phyloP scores from a whole-genome alignment of 371 early-diverging fungal genomes.

The Syncephalastrum racemosum region DNA sequence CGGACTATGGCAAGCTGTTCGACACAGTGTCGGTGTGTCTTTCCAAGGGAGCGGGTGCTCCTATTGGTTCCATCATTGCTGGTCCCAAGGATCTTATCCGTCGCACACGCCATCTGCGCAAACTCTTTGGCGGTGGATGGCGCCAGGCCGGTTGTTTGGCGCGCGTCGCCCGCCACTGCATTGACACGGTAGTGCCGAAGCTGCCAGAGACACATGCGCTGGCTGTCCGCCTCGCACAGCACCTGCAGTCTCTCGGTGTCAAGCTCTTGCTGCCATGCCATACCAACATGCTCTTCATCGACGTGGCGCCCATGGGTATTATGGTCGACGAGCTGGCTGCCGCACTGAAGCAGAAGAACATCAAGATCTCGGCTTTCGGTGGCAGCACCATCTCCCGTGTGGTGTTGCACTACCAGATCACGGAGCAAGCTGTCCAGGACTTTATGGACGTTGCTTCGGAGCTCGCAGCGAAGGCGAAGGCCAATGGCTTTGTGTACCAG shows the following conservation, averaged over 20 bases:
- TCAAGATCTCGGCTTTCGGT: conserved; percentile 54
- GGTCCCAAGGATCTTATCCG: conserved; percentile 62
- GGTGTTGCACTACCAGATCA: conserved; percentile 78
- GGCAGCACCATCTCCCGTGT: conserved; percentile 54
- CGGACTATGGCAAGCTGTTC: conserved; percentile 68
- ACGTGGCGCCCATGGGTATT: conserved; percentile 46
- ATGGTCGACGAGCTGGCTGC: conserved; percentile 48
- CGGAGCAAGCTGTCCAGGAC: conserved; percentile 54
- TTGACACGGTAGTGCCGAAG: conserved; percentile 61
- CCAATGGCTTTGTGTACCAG: neutral
- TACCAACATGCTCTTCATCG: conserved; percentile 89
- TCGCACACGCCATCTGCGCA: conserved; percentile 81
- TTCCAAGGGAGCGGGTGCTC: conserved; percentile 89
- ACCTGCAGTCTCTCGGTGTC: conserved; percentile 61
- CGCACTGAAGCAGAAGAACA: conserved; percentile 46
- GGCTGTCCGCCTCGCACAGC: conserved; percentile 60
- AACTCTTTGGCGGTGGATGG: conserved; percentile 94
- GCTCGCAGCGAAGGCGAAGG: conserved; percentile 13
- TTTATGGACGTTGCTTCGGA: conserved; percentile 36
- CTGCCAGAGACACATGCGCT: conserved; percentile 68
- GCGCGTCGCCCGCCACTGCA: conserved; percentile 70
- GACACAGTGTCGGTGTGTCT: conserved; percentile 88
- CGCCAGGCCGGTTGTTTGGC: conserved; percentile 84
- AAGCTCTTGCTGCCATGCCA: conserved; percentile 63
- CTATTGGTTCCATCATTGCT: conserved; percentile 85